Evolutionary conservation across 225 moss, liverwort and hornwort genomes (phyloP).

Genomic region (Anthoceros angustus): DNA sequence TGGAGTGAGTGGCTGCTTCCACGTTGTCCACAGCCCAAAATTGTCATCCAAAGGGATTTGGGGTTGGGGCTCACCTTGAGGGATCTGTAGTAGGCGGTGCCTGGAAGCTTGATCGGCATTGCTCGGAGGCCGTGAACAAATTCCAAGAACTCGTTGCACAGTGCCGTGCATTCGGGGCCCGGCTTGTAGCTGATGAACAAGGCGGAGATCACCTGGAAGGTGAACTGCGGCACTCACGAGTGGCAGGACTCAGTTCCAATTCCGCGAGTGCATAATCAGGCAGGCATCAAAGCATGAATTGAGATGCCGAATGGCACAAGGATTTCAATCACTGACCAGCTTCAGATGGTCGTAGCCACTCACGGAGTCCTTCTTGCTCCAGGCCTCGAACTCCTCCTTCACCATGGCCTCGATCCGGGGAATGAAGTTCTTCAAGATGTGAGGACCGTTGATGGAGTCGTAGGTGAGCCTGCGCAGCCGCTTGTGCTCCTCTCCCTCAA

Average conservation of each 20-base stretch:
- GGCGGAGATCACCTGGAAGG: slow-evolving; percentile 13
- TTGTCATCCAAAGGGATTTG: background rate
- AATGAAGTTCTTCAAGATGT: slow-evolving; percentile 8
- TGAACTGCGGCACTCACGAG: slow-evolving; percentile 9
- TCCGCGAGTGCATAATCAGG: background rate
- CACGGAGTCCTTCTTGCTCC: background rate
- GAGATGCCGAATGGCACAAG: background rate
- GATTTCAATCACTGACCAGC: background rate
- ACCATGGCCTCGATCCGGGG: slow-evolving; percentile 8
- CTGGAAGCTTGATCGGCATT: slow-evolving; percentile 15
- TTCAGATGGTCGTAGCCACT: background rate
- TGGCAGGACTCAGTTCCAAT: background rate
- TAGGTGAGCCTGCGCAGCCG: slow-evolving; percentile 15
- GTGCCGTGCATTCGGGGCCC: slow-evolving; percentile 5
- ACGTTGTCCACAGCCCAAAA: background rate
- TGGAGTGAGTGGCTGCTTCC: no score
- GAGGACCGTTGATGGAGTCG: slow-evolving; percentile 10
- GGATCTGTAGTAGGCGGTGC: slow-evolving; percentile 11
- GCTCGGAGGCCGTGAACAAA: slow-evolving; percentile 16
- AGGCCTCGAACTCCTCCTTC: slow-evolving; percentile 3
- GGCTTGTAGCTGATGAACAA: slow-evolving; percentile 13
- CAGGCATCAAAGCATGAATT: background rate
- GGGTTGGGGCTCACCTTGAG: slow-evolving; percentile 3
- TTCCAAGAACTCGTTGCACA: slow-evolving; percentile 8
- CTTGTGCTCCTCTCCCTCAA: slow-evolving; percentile 16